phyloP scores from a whole-genome alignment of 2,329 filamentous ascomycete species.

The Pleochaeta shiraiana region DNA sequence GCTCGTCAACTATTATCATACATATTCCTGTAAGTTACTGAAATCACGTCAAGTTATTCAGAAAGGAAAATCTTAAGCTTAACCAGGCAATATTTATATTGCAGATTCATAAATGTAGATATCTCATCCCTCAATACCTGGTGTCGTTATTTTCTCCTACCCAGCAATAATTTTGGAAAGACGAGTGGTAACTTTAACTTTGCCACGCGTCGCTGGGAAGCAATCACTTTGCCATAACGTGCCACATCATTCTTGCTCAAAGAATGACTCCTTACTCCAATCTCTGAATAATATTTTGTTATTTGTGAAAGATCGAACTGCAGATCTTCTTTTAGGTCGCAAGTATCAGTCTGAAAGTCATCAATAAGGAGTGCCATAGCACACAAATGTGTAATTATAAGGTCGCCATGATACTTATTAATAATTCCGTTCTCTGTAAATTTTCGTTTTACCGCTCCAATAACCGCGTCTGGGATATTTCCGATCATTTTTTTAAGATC shows the following conservation, averaged over 20 bases:
- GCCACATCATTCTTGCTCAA: constrained; percentile 25
- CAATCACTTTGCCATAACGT: constrained; percentile 38
- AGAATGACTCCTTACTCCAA: constrained; percentile 40
- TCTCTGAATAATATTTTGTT: constrained; percentile 49
- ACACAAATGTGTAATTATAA: constrained; percentile 51
- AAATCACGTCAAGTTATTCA: too few relatives aligned
- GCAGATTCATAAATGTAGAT: too few relatives aligned
- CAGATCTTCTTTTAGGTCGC: constrained; percentile 48
- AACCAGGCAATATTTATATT: neutral
- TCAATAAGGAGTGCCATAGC: constrained; percentile 50
- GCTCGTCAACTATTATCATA: too few relatives aligned
- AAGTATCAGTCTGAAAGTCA: constrained; percentile 49
- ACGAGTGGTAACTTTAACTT: constrained; percentile 55
- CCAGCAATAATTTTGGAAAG: constrained; percentile 42
- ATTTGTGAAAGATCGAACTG: constrained; percentile 49
- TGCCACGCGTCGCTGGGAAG: constrained; percentile 39
- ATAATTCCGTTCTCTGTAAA: constrained; percentile 44
- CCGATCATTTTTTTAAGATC: constrained; percentile 35
- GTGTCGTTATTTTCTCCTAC: constrained; percentile 9
- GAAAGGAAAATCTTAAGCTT: too few relatives aligned
- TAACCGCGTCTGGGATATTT: constrained; percentile 35
- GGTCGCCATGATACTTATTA: constrained; percentile 48
- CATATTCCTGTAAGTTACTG: too few relatives aligned
- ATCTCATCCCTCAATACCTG: neutral
- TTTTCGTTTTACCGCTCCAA: constrained; percentile 44